Base-by-base conservation (phyloP, 1,139 yeast genomes). In the Sugiyamaella japonica region DNA sequence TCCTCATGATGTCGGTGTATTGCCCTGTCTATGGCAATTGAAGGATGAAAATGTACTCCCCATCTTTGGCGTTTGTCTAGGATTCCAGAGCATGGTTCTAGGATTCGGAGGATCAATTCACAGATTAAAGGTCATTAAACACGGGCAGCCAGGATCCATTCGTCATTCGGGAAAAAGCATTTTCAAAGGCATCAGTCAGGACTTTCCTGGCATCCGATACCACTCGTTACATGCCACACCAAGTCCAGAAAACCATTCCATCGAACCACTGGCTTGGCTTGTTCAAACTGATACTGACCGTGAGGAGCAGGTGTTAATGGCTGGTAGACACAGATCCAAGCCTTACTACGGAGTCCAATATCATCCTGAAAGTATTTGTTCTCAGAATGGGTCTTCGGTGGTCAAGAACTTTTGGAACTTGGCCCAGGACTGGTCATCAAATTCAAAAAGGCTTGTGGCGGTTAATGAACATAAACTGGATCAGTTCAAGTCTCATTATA, bases 341-440 rank as follows among this genome's bases (percentile, higher is more conserved):
- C 98, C 98, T 0, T 87, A 86, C 71, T 91, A 78, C 70, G 99
- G 97, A 0, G 97, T 95, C 1, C 99, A 95, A 65, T 95, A 91
- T 65, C 99, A 95, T 66, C 99, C 99, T 0, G 99, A 95, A 66
- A 89, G 97, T 0, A 82, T 93, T 41, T 89, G 97, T 65, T 90
- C 98, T 0, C 73, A 76, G 10, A 66, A 73, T 50, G 99, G 99
- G 1, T 76, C 69, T 2, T 67, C 70, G 7, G 70, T 93, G 54
- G 68, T 91, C 2, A 60, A 63, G 20, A 87, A 86, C 65, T 93
- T 93, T 67, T 79, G 89, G 73, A 36, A 57, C 0, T 59, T 83
- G 32, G 89, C 95, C 0, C 50, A 55, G 1, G n/a, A 36, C 13
- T 63, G 66, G 65, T 32, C 55, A 17, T n/a, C 15, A 10, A 44